Evolutionary conservation across 768 basidiomycete genomes (phyloP), one percentile per base, ranked within the genome.

Genomic region (Chlorophyllum brunneum): DNA sequence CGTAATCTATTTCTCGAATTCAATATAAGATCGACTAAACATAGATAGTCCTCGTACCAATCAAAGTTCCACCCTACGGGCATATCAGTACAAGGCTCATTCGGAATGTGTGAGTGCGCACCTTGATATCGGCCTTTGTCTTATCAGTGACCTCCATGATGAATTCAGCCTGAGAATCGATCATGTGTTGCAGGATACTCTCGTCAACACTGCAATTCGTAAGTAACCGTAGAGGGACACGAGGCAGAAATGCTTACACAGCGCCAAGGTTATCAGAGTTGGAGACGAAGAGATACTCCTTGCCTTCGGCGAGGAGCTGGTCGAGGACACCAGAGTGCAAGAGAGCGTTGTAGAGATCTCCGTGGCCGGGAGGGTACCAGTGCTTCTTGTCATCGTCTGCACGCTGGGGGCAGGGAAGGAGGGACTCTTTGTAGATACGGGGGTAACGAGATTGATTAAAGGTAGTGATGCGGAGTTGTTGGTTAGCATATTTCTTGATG

Each of bases 281-380:
- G 69, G 93, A 95, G 48, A 94, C 91, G 65, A 97, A 98, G 61
- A 97, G 82, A 72, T 95, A 98, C 72, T 98, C 92, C 69, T 95
- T 97, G 69, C 95, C 95, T 58, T 91, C 88, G 9, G 86, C 75
- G 50, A 98, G 72, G 37, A 98, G 80, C 70, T 91, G 86, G 65
- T 95, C 92, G 57, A 98, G 79, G 46, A 94, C 83, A 57, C 95
- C 93, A 20, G 88, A 92, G 71, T 94, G 93, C 63, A 82, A 71
- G 57, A 98, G 77, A 30, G 94, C 92, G 61, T 95, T 92, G 75
- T 94, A 98, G 63, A 98, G 73, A 70, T 98, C 94, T 66, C 95
- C 94, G 75, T 98, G 95, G 59, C 95, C 94, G 45, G 95, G 92
- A 49, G 95, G 93, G 78, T 97, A 98, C 93, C 95, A 98, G 71